Base-by-base conservation (phyloP, 108 stramenopile species). In the Nitzschia inconspicua region DNA sequence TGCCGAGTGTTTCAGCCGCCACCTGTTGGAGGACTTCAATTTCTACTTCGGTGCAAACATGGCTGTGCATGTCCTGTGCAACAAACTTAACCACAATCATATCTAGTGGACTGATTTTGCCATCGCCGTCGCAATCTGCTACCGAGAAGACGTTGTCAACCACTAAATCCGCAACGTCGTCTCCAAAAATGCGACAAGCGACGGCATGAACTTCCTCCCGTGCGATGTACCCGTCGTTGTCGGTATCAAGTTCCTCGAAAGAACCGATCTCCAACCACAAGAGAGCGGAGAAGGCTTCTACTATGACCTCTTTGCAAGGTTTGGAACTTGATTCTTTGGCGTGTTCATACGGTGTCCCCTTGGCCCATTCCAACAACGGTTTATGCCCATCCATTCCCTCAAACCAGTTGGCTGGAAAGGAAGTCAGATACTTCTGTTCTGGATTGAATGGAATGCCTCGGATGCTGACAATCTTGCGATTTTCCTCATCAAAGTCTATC, bases 361-460 rank as follows among this genome's bases (percentile, higher is more conserved):
- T 36, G 2, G 31, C 75, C 64, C 68, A 82, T 39, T 74, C 47
- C 43, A 82, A 29, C 5, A 82, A 63, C 14, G 80, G 80, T 30
- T 47, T 40, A 14, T 75, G 62, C 20, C 77, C 63, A 47, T 74
- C 76, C 10, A 82, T 63, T 29, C 80, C 80, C n/a, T 62, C 44
- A 23, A 77, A 63, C 27, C 65, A 47, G 19, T 52, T 44, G 3
- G 44, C 44, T 13, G 76, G 76, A 11, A 82, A 13, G 8, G 75
- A 47, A 11, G 58, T 56, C 16, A 52, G 30, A 40, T 82, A 82
- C 34, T 16, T 1, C 27, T 47, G 51, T 0, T 46, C 32, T 3
- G 72, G 73, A 16, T 82, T 63, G 44, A 77, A 73, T 1, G 58
- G 29, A 24, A 60, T 46, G 10, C 73, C 72, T 8, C 28, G 4